Conservation (phyloP, 495 filamentous ascomycete genomes). For the Trichocladium uniseriatum region DNA sequence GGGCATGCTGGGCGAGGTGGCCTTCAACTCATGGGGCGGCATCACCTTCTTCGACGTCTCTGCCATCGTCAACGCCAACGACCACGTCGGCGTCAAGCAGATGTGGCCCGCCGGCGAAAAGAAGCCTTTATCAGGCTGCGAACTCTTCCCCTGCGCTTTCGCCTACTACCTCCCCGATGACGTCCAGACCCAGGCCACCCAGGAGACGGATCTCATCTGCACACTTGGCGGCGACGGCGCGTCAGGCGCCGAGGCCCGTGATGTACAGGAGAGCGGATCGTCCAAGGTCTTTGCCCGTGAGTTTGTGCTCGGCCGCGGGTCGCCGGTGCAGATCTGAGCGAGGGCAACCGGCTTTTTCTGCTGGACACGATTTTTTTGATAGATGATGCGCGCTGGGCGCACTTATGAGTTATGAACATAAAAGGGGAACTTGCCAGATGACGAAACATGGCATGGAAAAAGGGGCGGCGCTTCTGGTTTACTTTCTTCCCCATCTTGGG, state of each 20-base stretch:
- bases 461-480: background rate
- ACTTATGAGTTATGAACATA: background rate
- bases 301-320: background rate
- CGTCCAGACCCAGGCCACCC: constrained; percentile 36
- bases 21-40: constrained; percentile 36
- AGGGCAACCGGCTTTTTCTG: background rate
- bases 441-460: background rate
- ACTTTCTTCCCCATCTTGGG: background rate
- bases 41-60: constrained; percentile 45
- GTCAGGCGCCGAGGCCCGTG: background rate
- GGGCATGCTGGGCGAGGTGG: constrained; percentile 47
- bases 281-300: background rate
- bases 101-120: constrained; percentile 31
- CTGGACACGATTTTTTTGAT: background rate
- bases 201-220: constrained; percentile 28
- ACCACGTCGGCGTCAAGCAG: constrained; percentile 37
- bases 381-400: background rate
- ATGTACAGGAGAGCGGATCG: background rate
- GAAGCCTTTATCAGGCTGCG: constrained; percentile 36
- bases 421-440: background rate
- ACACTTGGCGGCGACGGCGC: constrained; percentile 26
- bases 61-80: constrained; percentile 43
- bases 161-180: constrained; percentile 45
- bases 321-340: background rate
- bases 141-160: constrained; percentile 36